A percentile compares a stretch with the other conserved stretches of the same genome.
Conservation (phyloP, 768 basidiomycete genomes). For the Suillus decipiens region DNA sequence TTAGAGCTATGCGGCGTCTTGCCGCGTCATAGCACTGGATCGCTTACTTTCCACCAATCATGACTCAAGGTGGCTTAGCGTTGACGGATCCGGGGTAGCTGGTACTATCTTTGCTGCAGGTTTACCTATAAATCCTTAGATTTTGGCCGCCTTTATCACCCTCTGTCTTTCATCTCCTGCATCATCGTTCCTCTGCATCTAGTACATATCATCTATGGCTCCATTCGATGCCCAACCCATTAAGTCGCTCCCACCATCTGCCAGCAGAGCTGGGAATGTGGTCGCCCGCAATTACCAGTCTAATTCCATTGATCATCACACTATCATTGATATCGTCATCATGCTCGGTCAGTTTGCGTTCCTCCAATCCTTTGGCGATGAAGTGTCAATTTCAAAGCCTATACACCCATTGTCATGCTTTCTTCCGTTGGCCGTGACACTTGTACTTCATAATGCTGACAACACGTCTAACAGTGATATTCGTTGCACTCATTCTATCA, state of each 20-base stretch:
- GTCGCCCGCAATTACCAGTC: not conserved
- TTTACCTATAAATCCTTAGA: not conserved
- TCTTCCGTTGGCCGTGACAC: not conserved
- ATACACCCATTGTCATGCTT: not conserved
- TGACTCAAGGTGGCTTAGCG: not conserved
- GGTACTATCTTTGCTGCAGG: too few relatives aligned
- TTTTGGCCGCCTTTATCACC: too few relatives aligned
- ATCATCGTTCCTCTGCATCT: not conserved
- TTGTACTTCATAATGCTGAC: not conserved
- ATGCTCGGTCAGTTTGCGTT: not conserved
- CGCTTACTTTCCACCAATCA: not conserved
- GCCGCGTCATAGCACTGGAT: not conserved
- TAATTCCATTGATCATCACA: not conserved
- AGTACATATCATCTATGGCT: not conserved
- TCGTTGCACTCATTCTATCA: not conserved
- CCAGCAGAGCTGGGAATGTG: too few relatives aligned
- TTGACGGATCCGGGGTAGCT: too few relatives aligned
- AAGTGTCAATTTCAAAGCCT: not conserved
- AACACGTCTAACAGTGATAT: not conserved
- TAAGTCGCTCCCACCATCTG: not conserved
- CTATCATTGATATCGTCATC: not conserved
- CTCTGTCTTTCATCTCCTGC: not conserved
- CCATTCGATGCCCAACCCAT: not conserved
- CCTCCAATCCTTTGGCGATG: not conserved
- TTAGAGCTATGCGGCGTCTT: not conserved